A percentile compares a stretch with the other conserved stretches of the same genome.
These are phyloP conservation scores for Castanea crenata DNA, from an alignment of 306 rosid species.

Conservation along the genomic window DNA sequence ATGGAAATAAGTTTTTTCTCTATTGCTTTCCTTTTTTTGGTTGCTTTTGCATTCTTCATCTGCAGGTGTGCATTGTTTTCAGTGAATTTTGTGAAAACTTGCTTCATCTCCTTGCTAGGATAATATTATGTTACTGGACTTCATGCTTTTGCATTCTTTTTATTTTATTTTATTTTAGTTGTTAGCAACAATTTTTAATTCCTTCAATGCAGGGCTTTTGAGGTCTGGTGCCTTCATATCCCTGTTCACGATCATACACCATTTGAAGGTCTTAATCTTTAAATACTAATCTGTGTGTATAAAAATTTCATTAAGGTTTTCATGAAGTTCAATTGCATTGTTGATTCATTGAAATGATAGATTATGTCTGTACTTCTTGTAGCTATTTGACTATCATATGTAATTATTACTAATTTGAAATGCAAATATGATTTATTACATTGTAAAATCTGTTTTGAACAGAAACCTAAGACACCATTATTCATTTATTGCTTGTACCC, in stretches of 20 bases:
- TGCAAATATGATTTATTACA: too few relatives aligned
- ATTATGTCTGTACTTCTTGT: too few relatives aligned
- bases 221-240: conserved; percentile 89
- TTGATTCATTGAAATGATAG: too few relatives aligned
- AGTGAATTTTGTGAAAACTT: not conserved
- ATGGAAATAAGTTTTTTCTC: not conserved
- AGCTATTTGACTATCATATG: too few relatives aligned
- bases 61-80: not conserved
- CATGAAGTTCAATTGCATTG: too few relatives aligned
- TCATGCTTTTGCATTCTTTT: not conserved
- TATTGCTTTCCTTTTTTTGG: not conserved
- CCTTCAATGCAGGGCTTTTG: conserved; percentile 63
- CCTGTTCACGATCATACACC: conserved; percentile 81
- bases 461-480: too few relatives aligned
- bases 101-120: conserved; percentile 13
- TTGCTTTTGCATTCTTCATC: not conserved
- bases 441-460: too few relatives aligned
- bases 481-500: too few relatives aligned
- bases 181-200: conserved; percentile 3
- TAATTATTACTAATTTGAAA: too few relatives aligned
- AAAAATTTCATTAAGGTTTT: conserved; percentile 35
- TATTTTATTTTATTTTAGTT: not conserved
- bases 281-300: not conserved
- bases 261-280: conserved; percentile 71
- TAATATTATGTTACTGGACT: not conserved